Conservation (phyloP, 306 rosid species). For the Cicer arietinum region DNA sequence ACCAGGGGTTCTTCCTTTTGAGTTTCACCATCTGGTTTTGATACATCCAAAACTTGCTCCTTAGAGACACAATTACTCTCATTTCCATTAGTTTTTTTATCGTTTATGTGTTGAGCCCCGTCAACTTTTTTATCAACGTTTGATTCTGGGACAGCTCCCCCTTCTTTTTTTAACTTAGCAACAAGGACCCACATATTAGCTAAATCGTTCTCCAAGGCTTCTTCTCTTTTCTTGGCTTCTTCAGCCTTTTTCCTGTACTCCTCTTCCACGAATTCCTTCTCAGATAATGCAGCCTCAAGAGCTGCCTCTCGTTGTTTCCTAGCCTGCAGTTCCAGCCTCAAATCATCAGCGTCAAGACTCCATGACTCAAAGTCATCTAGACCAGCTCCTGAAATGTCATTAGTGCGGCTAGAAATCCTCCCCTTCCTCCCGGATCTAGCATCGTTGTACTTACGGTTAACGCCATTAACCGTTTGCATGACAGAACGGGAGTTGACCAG, state of each 20-base stretch:
- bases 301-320: slow-evolving; percentile 96
- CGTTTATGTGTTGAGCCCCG: slow-evolving; percentile 53
- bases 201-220: slow-evolving; percentile 93
- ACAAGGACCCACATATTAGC: slow-evolving; percentile 99
- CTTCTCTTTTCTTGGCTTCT: slow-evolving; percentile 93
- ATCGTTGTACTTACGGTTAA: slow-evolving; percentile 75
- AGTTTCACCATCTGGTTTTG: slow-evolving; percentile 61
- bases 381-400: slow-evolving; percentile 63
- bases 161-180: slow-evolving; percentile 95
- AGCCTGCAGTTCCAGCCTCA: slow-evolving; percentile 87
- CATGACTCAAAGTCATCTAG: slow-evolving; percentile 77
- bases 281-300: slow-evolving; percentile 91
- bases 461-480: slow-evolving; percentile 63
- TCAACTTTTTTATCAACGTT: slow-evolving; percentile 62
- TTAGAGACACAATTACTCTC: slow-evolving; percentile 47
- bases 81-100: slow-evolving; percentile 46
- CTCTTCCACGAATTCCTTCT: slow-evolving; percentile 84
- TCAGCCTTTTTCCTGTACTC: slow-evolving; percentile 83
- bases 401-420: slow-evolving; percentile 66
- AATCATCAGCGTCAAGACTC: slow-evolving; percentile 81
- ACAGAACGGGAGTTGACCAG: slow-evolving; percentile 65
- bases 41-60: slow-evolving; percentile 61
- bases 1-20: slow-evolving; percentile 81
- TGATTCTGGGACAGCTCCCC: slow-evolving; percentile 67
- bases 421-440: slow-evolving; percentile 83